Evolutionary conservation across 129 eudicot species (phyloP).

Genomic region (Flaveria linearis): DNA sequence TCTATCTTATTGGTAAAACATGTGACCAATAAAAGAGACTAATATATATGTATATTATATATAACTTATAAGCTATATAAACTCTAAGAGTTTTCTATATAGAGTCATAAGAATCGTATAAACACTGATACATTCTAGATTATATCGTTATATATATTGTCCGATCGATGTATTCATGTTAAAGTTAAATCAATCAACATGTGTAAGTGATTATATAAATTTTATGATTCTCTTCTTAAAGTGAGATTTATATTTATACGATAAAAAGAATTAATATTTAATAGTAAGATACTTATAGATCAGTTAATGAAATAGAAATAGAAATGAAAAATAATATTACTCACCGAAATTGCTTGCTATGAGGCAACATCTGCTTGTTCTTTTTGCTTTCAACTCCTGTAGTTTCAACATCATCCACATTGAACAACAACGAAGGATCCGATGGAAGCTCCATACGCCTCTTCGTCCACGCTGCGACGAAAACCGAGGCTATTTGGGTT

Average conservation of each 20-base stretch:
- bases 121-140: too few relatives aligned
- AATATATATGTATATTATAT: too few relatives aligned
- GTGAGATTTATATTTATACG: too few relatives aligned
- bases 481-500: conserved; percentile 80
- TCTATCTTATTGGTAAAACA: background rate
- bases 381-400: conserved; percentile 37
- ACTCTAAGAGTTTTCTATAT: too few relatives aligned
- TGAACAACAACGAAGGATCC: conserved; percentile 53
- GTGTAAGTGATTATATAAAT: too few relatives aligned
- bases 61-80: background rate
- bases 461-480: conserved; percentile 75
- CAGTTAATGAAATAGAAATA: conserved; percentile 22
- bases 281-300: background rate
- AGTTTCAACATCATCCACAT: conserved; percentile 51
- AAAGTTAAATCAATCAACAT: too few relatives aligned
- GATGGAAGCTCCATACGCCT: conserved; percentile 65
- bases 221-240: too few relatives aligned
- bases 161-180: too few relatives aligned
- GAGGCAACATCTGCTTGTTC: conserved; percentile 73
- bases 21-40: background rate
- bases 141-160: background rate
- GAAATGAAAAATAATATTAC: conserved; percentile 30
- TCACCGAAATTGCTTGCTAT: conserved; percentile 76
- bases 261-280: background rate
- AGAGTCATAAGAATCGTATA: too few relatives aligned